Base-by-base conservation (phyloP, 257 asterid species). In the Catharanthus roseus region DNA sequence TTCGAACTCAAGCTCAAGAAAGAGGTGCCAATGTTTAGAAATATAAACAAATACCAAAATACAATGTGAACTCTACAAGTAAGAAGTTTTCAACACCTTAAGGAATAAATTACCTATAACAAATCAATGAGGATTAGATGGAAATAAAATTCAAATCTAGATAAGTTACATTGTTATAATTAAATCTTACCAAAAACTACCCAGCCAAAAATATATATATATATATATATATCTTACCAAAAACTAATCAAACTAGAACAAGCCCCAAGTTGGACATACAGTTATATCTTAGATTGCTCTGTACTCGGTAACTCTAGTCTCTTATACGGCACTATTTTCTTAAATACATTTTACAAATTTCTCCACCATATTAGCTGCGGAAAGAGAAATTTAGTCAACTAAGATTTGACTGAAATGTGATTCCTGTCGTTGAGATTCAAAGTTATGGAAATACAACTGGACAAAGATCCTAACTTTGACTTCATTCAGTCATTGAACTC, bases 401-500 rank as follows among this genome's bases (percentile, higher is more conserved):
- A 42, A 67, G 71, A 47, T 51, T 44, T 28, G 61, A 9, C 31
- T 16, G 38, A 65, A 65, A 12, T 21, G 26, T 18, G 0, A 65
- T 13, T 44, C 10, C 12, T 3, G 28, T 36, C n/a, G 15, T 42
- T 18, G 33, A 24, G 10, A 41, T 23, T 65, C 21, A 65, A 65
- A n/a, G 23, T 5, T 41, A 66, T 7, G 10, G 38, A 39, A 54
- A 21, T 19, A 23, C 24, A 21, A 11, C 24, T 24, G 31, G 28
- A 53, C 70, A 62, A 62, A 50, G 26, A 21, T 55, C 6, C 8
- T 24, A 41, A 64, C 65, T 50, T 72, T 38, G 64, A 72, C 54
- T 33, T 47, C 54, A 49, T 18, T 18, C 54, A 16, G 26, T 34
- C 34, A 31, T 55, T 72, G 28, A 10, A 72, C 70, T 62, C 8